Percentiles rank a stretch among this genome's conserved stretches.
phyloP scores from a whole-genome alignment of 176 grass and related monocot genomes.

The Musa troglodytarum region DNA sequence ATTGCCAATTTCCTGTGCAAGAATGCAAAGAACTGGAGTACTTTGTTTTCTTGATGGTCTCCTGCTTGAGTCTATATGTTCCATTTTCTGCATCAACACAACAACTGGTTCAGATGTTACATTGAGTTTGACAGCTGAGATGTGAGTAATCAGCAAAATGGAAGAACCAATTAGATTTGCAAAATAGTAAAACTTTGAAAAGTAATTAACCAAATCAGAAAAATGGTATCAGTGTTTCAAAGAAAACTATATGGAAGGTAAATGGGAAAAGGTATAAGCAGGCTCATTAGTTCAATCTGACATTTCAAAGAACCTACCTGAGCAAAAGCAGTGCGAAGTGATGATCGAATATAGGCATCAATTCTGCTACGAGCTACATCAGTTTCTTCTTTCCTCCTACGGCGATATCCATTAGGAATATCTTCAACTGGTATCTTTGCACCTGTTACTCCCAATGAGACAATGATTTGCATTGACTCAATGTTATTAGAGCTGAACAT shows the following conservation, averaged over 20 bases:
- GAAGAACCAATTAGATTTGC: no score
- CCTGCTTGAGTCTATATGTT: constrained; percentile 80
- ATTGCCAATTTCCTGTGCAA: constrained; percentile 80
- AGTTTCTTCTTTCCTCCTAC: constrained; percentile 71
- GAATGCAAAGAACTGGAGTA: constrained; percentile 71
- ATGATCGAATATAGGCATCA: constrained; percentile 85
- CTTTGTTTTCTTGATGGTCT: constrained; percentile 40
- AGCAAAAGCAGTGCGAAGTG: constrained; percentile 90
- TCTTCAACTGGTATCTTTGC: constrained; percentile 87
- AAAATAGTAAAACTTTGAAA: no score
- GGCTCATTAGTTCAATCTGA: not conserved
- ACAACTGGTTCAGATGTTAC: not conserved
- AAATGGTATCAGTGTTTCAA: no score
- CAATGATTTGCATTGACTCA: constrained; percentile 85
- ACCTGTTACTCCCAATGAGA: constrained; percentile 72
- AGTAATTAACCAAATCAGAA: no score
- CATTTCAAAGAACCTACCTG: constrained; percentile 38
- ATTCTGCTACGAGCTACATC: constrained; percentile 71
- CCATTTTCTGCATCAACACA: constrained; percentile 71
- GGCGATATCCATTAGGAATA: constrained; percentile 74
- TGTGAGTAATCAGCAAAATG: not conserved
- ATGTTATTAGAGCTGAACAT: constrained; percentile 75
- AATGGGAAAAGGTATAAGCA: not conserved
- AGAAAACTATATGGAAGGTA: no score
- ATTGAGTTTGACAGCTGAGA: not conserved